Evolutionary conservation across 495 filamentous ascomycete species (phyloP).

Genomic region (Antarctomyces pellizariae): DNA sequence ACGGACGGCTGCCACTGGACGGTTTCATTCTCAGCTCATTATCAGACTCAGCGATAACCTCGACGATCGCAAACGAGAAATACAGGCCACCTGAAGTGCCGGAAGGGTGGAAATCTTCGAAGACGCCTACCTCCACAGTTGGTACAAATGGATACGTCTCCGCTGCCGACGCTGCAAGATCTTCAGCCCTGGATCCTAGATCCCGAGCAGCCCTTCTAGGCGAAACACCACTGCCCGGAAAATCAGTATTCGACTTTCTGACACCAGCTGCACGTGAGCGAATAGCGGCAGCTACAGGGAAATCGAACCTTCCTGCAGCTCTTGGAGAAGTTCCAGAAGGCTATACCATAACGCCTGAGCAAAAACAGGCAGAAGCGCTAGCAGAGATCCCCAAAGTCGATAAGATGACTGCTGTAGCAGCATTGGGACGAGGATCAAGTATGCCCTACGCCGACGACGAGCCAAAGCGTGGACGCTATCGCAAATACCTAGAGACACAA

Average conservation of each 20-base stretch:
- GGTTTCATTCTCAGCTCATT: conserved; percentile 56
- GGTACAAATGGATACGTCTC: conserved; percentile 31
- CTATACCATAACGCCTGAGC: conserved; percentile 31
- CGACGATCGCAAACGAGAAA: conserved; percentile 31
- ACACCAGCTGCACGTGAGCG: conserved; percentile 56
- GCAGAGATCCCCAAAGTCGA: conserved; percentile 47
- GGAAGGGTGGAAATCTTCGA: conserved; percentile 48
- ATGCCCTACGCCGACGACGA: conserved; percentile 76
- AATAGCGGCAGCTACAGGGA: conserved; percentile 54
- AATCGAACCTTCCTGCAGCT: conserved; percentile 50
- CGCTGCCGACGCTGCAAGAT: conserved; percentile 47
- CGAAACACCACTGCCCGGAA: conserved; percentile 62
- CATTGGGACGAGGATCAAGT: conserved; percentile 45
- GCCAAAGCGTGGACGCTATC: conserved; percentile 53
- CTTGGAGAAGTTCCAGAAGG: conserved; percentile 48
- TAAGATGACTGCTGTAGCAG: conserved; percentile 46
- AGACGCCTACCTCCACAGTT: conserved; percentile 18
- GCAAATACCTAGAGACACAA: conserved; percentile 53
- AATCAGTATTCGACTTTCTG: conserved; percentile 91
- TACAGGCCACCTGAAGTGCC: conserved; percentile 61
- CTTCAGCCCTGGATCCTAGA: conserved; percentile 54
- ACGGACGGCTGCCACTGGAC: conserved; percentile 64
- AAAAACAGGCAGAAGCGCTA: conserved; percentile 33
- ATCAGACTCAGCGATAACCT: conserved; percentile 24
- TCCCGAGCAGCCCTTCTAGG: conserved; percentile 63